Conservation (phyloP, 306 rosid species). For the Vigna trinervia region DNA sequence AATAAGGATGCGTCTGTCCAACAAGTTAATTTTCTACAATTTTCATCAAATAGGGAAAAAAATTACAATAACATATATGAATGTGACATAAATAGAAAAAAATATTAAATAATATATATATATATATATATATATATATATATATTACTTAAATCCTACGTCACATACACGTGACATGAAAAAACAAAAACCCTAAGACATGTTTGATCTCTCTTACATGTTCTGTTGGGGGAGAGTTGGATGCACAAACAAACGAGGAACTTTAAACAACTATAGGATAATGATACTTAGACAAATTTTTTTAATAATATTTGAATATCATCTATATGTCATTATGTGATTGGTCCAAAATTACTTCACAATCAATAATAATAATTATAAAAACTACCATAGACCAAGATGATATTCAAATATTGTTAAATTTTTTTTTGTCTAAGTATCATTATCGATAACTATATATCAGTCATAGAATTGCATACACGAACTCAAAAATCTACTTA, state of each 20-base stretch:
- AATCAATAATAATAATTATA: too few relatives aligned
- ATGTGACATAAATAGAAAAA: neutral
- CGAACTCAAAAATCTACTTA: neutral
- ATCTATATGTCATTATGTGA: too few relatives aligned
- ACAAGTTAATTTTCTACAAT: neutral
- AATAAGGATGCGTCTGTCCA: neutral
- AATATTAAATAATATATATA: too few relatives aligned
- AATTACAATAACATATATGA: neutral
- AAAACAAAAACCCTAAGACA: conserved; percentile 38
- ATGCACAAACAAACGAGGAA: neutral
- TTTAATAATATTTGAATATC: too few relatives aligned
- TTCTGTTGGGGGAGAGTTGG: conserved; percentile 12
- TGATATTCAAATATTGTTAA: too few relatives aligned
- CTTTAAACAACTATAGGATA: neutral
- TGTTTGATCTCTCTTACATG: neutral
- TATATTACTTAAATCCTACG: neutral
- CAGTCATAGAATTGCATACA: conserved; percentile 5
- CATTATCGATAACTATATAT: neutral
- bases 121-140: neutral
- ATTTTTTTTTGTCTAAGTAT: too few relatives aligned
- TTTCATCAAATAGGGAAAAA: neutral
- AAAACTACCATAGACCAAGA: too few relatives aligned
- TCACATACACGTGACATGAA: conserved; percentile 8
- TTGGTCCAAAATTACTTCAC: too few relatives aligned
- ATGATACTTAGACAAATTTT: too few relatives aligned